Percentiles rank a stretch among this genome's conserved stretches.
Evolutionary conservation across 257 asterid genomes (phyloP).

Genomic region (Solanum gandarillasii): DNA sequence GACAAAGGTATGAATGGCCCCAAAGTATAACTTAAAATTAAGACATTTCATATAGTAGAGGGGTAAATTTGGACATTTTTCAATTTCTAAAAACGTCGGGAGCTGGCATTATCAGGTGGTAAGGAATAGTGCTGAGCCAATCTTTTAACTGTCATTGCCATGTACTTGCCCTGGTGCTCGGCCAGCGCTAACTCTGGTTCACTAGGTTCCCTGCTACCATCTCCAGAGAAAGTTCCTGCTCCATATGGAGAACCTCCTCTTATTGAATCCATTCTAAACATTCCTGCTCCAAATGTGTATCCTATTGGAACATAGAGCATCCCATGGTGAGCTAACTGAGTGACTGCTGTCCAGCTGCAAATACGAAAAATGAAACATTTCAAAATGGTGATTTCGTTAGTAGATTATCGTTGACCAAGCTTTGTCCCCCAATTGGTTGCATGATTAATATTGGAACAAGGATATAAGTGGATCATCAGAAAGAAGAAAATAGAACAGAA

Average conservation of each 20-base stretch:
- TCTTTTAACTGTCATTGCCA: slow-evolving; percentile 30
- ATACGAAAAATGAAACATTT: background rate
- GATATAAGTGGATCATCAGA: background rate
- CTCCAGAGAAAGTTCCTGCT: slow-evolving; percentile 43
- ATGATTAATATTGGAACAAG: background rate
- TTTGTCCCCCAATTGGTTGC: background rate
- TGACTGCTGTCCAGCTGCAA: slow-evolving; percentile 73
- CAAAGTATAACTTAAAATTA: background rate
- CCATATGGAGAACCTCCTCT: slow-evolving; percentile 58
- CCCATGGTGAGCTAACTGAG: slow-evolving; percentile 83
- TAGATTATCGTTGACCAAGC: background rate
- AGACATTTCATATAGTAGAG: background rate
- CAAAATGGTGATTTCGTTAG: background rate
- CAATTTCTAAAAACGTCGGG: background rate
- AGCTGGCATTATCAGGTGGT: background rate
- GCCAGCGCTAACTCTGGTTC: slow-evolving; percentile 39
- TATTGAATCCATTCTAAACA: slow-evolving; percentile 65
- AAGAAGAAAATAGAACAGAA: background rate
- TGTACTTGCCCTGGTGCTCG: slow-evolving; percentile 46
- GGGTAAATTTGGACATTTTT: background rate
- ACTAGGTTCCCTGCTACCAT: slow-evolving; percentile 27
- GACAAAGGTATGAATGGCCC: background rate
- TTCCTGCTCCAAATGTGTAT: slow-evolving; percentile 80
- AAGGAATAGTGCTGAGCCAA: background rate
- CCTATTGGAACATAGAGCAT: slow-evolving; percentile 85